A percentile compares a stretch with the other conserved stretches of the same genome.
Evolutionary conservation across 2,329 filamentous ascomycete species (phyloP).

Genomic region (Arthrobotrys sphaeroides): DNA sequence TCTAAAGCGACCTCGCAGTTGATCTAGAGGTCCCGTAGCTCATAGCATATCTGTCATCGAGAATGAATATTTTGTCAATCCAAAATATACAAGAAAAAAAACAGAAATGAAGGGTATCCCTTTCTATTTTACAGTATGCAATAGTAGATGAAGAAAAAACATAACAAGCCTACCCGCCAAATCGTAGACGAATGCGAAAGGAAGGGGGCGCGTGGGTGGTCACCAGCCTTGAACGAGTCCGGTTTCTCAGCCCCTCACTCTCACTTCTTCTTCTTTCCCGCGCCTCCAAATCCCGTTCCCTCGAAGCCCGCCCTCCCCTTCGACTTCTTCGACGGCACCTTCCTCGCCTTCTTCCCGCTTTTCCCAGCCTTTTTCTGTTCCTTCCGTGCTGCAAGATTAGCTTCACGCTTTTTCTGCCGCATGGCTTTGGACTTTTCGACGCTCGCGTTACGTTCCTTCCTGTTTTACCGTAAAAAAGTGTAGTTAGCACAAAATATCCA

Average conservation of each 20-base stretch:
- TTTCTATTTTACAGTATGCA: slow-evolving; percentile 40
- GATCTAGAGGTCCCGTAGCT: too few relatives aligned
- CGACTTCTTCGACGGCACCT: slow-evolving; percentile 60
- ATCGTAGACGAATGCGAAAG: slow-evolving; percentile 16
- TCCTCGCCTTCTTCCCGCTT: slow-evolving; percentile 67
- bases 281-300: slow-evolving; percentile 70
- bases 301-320: slow-evolving; percentile 69
- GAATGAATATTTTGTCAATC: background rate
- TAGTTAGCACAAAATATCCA: slow-evolving; percentile 39
- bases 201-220: background rate
- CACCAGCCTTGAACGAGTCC: too few relatives aligned
- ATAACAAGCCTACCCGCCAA: background rate
- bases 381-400: slow-evolving; percentile 76
- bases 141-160: background rate
- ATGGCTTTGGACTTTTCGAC: slow-evolving; percentile 80
- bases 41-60: too few relatives aligned
- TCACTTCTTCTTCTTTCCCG: slow-evolving; percentile 65
- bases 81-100: slow-evolving; percentile 5
- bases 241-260: background rate
- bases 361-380: slow-evolving; percentile 75
- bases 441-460: slow-evolving; percentile 72
- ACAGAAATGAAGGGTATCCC: slow-evolving; percentile 32
- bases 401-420: slow-evolving; percentile 82
- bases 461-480: slow-evolving; percentile 14
- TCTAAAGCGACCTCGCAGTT: too few relatives aligned